These are phyloP conservation scores for Pterulicium gracile DNA, from an alignment of 1,284 basidiomycete species.

Conservation along the genomic window DNA sequence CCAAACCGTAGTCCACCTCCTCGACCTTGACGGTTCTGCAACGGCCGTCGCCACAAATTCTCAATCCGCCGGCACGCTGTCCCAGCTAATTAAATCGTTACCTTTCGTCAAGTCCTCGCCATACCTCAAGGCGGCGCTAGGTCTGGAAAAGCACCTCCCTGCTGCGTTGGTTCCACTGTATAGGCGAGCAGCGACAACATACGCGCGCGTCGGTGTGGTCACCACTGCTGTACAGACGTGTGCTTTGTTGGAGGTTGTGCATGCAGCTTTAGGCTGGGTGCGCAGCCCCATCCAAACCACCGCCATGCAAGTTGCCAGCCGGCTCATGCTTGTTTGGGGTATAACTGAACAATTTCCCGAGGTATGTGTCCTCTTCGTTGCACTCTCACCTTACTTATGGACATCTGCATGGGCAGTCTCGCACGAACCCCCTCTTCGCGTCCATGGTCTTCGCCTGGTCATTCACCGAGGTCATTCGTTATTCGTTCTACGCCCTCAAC, in stretches of 20 bases:
- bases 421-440: conserved; percentile 72
- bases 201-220: conserved; percentile 43
- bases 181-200: conserved; percentile 39
- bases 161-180: conserved; percentile 25
- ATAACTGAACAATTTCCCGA: conserved; percentile 52
- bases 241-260: conserved; percentile 76
- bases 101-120: conserved; percentile 20
- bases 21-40: conserved; percentile 25
- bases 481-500: conserved; percentile 77
- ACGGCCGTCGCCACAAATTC: conserved; percentile 18
- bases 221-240: conserved; percentile 74
- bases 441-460: conserved; percentile 95
- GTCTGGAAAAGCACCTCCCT: conserved; percentile 23
- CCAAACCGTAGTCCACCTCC: conserved; percentile 36
- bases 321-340: conserved; percentile 85
- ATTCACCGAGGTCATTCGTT: conserved; percentile 85
- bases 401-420: conserved; percentile 35
- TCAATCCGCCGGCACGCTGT: conserved; percentile 23
- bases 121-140: conserved; percentile 15
- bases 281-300: conserved; percentile 77
- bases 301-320: conserved; percentile 76
- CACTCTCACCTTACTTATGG: conserved; percentile 3
- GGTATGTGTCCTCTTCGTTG: conserved; percentile 25
- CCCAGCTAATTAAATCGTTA: conserved; percentile 24
- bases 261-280: conserved; percentile 79